A percentile compares a stretch with the other conserved stretches of the same genome.
Evolutionary conservation across 257 asterid species (phyloP).

Genomic region (Scutellaria minor): DNA sequence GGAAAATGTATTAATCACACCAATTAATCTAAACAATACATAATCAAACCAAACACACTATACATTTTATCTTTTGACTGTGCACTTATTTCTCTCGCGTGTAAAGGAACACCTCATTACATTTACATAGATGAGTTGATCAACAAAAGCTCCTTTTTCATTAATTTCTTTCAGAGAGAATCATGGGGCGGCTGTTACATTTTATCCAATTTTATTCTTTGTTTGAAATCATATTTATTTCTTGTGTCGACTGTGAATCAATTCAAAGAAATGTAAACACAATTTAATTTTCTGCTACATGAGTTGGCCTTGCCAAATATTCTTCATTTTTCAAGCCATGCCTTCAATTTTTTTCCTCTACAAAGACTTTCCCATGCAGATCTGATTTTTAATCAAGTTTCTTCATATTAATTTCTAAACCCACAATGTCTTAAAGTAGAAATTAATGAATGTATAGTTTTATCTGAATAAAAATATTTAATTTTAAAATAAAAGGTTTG

Average conservation of each 20-base stretch:
- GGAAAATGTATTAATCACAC: no score
- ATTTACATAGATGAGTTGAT: not conserved
- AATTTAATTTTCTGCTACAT: slow-evolving; percentile 21
- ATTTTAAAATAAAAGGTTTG: not conserved
- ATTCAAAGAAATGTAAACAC: slow-evolving; percentile 24
- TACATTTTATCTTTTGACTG: no score
- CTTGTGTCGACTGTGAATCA: slow-evolving; percentile 32
- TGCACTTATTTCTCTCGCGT: no score
- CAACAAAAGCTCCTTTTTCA: not conserved
- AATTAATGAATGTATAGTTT: not conserved
- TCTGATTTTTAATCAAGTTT: not conserved
- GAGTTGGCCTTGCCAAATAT: not conserved
- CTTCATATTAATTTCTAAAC: no score
- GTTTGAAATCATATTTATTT: slow-evolving; percentile 4
- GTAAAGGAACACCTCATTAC: no score
- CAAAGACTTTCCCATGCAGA: not conserved
- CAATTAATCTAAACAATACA: no score
- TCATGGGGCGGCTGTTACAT: slow-evolving; percentile 32
- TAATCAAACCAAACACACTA: no score
- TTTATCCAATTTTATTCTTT: not conserved
- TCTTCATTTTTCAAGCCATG: slow-evolving; percentile 26
- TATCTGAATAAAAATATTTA: not conserved
- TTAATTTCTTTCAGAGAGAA: slow-evolving; percentile 15
- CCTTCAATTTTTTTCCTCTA: slow-evolving; percentile 21
- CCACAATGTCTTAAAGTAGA: not conserved